Base-by-base conservation (phyloP, 2,329 filamentous ascomycete species). In the Colletotrichum chlorophyti region DNA sequence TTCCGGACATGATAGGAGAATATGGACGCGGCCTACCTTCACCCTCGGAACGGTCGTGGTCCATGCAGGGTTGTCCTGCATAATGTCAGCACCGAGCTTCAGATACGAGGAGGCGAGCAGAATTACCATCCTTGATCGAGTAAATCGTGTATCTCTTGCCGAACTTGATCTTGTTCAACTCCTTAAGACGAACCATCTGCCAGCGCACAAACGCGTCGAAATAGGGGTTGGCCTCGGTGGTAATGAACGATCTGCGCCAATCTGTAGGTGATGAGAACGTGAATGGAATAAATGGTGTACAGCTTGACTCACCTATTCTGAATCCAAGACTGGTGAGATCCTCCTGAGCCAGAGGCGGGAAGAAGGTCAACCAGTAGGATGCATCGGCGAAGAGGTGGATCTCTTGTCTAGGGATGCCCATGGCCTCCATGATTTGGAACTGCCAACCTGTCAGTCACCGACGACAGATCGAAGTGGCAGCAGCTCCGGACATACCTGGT, bases 91-190 rank as follows among this genome's bases (percentile, higher is more conserved):
- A 14, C 19, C 29, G 4, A 21, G 6, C 11, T 7, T 11, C 6
- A 17, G 4, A 6, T 45, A 29, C 6, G 11, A 29, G 11, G 6
- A 29, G 27, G 27, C 27, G 27, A 29, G 41, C 17, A 29, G 5
- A 12, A 10, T 29, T 32, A 45, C 57, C 57, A 17, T 60, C 57
- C 52, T 96, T 96, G 58, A 91, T 91, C 19, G 87, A 91, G 81
- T 97, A 96, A 64, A 98, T 89, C 6, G 94, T 98, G 74, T 97
- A 97, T 68, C 93, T 82, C 79, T 92, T 95, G 53, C 92, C 93
- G 68, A 95, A 96, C 76, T 93, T 91, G 76, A 98, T 94, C 81
- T 97, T 98, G 68, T 91, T 85, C 61, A 97, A 79, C 71, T 95
- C 91, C 75, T 90, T 91, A 48, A 98, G 83, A 63, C 91, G 90